Percentiles rank a stretch among this genome's conserved stretches.
Conservation (phyloP, 2,329 filamentous ascomycete species). For the Canariomyces notabilis region DNA sequence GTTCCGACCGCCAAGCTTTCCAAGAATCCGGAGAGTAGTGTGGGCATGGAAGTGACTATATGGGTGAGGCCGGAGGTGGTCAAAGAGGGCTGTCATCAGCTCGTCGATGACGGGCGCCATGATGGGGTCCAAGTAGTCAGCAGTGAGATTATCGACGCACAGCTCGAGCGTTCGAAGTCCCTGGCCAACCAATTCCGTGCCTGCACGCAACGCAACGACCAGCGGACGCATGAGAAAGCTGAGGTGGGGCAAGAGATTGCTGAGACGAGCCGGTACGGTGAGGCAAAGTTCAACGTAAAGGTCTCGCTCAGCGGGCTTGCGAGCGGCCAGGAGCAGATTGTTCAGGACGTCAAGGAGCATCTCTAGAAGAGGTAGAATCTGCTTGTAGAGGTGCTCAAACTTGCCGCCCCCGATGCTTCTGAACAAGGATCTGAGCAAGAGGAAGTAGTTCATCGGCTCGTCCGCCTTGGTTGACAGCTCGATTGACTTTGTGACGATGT, state of each 20-base stretch:
- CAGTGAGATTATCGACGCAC: constrained; percentile 96
- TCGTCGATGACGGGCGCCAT: constrained; percentile 99
- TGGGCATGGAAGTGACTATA: constrained; percentile 98
- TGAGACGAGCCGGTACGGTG: constrained; percentile 89
- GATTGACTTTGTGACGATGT: constrained; percentile 96
- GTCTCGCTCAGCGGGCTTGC: constrained; percentile 86
- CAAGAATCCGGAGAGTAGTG: constrained; percentile 94
- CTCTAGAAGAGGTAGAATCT: constrained; percentile 90
- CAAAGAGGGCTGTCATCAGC: constrained; percentile 94
- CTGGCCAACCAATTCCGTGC: constrained; percentile 90
- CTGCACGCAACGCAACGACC: constrained; percentile 88
- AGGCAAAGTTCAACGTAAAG: constrained; percentile 95
- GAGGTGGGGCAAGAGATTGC: constrained; percentile 89
- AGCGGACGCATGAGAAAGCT: constrained; percentile 96
- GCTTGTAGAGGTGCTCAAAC: constrained; percentile 97
- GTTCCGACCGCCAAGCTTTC: constrained; percentile 92
- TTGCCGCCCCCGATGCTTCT: constrained; percentile 94
- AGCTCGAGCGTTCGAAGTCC: constrained; percentile 89
- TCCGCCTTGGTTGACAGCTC: constrained; percentile 92
- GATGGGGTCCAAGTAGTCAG: constrained; percentile 95
- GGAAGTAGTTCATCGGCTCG: constrained; percentile 98
- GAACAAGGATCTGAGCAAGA: constrained; percentile 86
- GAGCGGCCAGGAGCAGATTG: constrained; percentile 82
- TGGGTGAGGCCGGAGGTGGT: constrained; percentile 86
- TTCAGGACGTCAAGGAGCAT: constrained; percentile 98